Evolutionary conservation across 208 protist species (phyloP), one percentile per base, ranked within the genome.

Genomic region (Sergeia podlipaevii): DNA sequence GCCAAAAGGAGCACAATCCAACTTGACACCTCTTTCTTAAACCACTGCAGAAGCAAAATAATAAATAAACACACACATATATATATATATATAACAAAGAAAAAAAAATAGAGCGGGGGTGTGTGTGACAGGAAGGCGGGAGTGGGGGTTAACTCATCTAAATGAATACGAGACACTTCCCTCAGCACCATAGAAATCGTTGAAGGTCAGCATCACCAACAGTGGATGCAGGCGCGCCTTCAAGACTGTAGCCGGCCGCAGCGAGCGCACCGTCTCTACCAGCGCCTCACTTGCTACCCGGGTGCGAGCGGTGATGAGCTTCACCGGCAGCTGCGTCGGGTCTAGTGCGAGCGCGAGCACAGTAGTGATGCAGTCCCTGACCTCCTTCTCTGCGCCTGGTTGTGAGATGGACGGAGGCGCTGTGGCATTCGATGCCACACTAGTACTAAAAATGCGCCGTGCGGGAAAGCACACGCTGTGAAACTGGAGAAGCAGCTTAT

Each of bases 141-240:
- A 18, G 42, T 11, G 18, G 42, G 15, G 18, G 15, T n/a, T n/a
- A 50, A 6, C 17, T 56, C 30, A 67, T 29, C 58, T 36, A 42
- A 68, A 67, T 20, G 45, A 50, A 34, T 65, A 74, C 4, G 48
- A 47, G 36, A 38, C 47, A 5, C 20, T 11, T 11, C 73, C 57
- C 4, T 70, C 53, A 6, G 58, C 55, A n/a, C 83, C 87, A 55
- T 85, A 95, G 54, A 78, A 95, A 32, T 65, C 54, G 48, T 95
- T 95, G 66, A 91, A 95, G 2, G 87, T 90, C 30, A 95, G 55
- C 10, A 77, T 28, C 27, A 77, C 65, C 4, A 89, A 53, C 37
- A 95, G 68, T 17, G 87, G 78, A 20, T 73, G 62, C 27, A 95
- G 52, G 18, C 64, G 74, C 2, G 65, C 36, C n/a, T 68, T 62